phyloP scores from a whole-genome alignment of 768 basidiomycete genomes.

The Russula ochroleuca region DNA sequence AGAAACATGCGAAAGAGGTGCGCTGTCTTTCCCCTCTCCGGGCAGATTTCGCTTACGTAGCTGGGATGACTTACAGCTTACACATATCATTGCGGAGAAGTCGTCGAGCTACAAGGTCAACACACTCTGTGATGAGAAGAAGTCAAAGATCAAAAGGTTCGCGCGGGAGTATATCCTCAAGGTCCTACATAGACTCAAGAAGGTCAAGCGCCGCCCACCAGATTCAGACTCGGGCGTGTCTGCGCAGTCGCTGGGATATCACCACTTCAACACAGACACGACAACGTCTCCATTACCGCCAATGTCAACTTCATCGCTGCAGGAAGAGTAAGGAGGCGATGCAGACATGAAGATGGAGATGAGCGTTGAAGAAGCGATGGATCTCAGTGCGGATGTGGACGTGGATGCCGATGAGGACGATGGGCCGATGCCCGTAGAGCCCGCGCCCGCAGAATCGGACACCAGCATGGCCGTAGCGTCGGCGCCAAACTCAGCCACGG shows the following conservation, averaged over 20 bases:
- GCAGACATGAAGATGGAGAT: slow-evolving; percentile 28
- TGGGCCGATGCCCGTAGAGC: neutral
- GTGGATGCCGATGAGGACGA: slow-evolving; percentile 24
- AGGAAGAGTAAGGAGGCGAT: slow-evolving; percentile 27
- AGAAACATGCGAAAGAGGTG: slow-evolving; percentile 94
- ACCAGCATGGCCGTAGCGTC: slow-evolving; percentile 11
- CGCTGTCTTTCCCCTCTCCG: slow-evolving; percentile 25
- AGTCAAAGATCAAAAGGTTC: slow-evolving; percentile 86
- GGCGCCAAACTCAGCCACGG: neutral
- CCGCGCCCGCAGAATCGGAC: slow-evolving; percentile 18
- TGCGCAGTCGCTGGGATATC: no score
- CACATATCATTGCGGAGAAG: slow-evolving; percentile 81
- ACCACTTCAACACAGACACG: no score
- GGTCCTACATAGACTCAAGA: slow-evolving; percentile 64
- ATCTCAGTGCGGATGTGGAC: slow-evolving; percentile 7
- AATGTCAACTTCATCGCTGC: neutral
- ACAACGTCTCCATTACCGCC: neutral
- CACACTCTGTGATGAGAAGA: slow-evolving; percentile 79
- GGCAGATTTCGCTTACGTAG: neutral
- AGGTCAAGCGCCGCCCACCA: slow-evolving; percentile 32
- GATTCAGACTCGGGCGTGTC: no score
- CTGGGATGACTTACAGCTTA: slow-evolving; percentile 52
- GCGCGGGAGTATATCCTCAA: slow-evolving; percentile 87
- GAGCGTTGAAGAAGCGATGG: slow-evolving; percentile 32
- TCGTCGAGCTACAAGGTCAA: slow-evolving; percentile 73